These are phyloP conservation scores for Phytopythium mirpurense DNA, from an alignment of 352 stramenopile genomes.

Conservation along the genomic window DNA sequence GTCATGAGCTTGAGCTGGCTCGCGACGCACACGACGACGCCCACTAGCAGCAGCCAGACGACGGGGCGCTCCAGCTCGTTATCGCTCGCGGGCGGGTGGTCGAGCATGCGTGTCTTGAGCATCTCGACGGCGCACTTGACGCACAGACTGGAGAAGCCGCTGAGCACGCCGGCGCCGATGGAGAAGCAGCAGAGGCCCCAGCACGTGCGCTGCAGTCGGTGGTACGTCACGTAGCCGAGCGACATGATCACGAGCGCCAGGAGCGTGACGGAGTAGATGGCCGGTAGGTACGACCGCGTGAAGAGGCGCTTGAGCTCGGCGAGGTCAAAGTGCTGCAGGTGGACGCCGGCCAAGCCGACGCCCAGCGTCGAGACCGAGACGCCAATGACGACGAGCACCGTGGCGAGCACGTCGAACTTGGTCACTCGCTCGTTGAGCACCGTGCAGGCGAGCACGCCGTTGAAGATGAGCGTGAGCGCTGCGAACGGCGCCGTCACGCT, in stretches of 20 bases:
- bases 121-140: conserved; percentile 34
- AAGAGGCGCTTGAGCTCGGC: conserved; percentile 20
- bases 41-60: conserved; percentile 17
- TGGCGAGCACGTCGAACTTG: conserved; percentile 25
- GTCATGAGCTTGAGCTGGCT: conserved; percentile 33
- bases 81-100: conserved; percentile 6
- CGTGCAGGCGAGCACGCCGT: conserved; percentile 21
- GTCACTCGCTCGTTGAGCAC: conserved; percentile 27
- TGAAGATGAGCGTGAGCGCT: conserved; percentile 35
- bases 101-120: conserved; percentile 14
- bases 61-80: conserved; percentile 19
- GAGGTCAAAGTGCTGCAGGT: conserved; percentile 15
- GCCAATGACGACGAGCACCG: conserved; percentile 24
- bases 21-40: conserved; percentile 21
- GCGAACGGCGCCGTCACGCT: conserved; percentile 32
- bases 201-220: conserved; percentile 7
- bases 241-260: conserved; percentile 10
- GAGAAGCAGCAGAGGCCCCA: conserved; percentile 23
- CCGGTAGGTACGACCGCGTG: conserved; percentile 15
- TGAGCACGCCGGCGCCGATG: conserved; percentile 24
- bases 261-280: conserved; percentile 19
- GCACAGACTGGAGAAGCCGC: conserved; percentile 32
- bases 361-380: conserved; percentile 26
- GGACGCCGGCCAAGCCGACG: conserved; percentile 16
- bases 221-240: conserved; percentile 12